phyloP scores from a whole-genome alignment of 1,139 yeast species.

The Yamadazyma sp. region DNA sequence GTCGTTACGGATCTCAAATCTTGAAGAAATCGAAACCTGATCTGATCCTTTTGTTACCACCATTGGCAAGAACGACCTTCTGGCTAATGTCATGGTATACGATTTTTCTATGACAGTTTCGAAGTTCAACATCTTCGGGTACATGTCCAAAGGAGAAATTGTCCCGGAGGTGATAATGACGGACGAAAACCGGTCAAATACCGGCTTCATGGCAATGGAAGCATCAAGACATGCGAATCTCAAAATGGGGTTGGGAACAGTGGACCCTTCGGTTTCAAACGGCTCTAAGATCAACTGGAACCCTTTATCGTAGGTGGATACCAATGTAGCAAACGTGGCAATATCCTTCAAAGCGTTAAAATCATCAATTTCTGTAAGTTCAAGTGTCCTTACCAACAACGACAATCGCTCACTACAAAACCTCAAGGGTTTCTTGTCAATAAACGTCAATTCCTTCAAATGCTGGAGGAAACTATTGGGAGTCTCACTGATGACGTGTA shows the following conservation, averaged over 20 bases:
- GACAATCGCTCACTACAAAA: constrained; percentile 92
- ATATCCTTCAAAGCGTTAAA: constrained; percentile 91
- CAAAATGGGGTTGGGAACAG: constrained; percentile 96
- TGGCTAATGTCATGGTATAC: constrained; percentile 90
- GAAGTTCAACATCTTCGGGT: constrained; percentile 94
- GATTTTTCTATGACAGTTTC: constrained; percentile 94
- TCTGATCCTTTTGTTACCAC: constrained; percentile 97
- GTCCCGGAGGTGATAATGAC: constrained; percentile 97
- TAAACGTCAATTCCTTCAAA: constrained; percentile 87
- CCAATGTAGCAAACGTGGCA: constrained; percentile 94
- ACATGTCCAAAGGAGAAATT: constrained; percentile 97
- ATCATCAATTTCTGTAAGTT: constrained; percentile 85
- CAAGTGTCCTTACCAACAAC: constrained; percentile 82
- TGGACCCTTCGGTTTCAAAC: constrained; percentile 93
- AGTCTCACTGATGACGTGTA: constrained; percentile 95
- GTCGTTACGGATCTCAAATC: constrained; percentile 95
- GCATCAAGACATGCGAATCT: constrained; percentile 96
- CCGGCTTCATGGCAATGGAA: constrained; percentile 95
- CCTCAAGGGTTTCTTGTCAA: constrained; percentile 85
- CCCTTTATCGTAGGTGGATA: constrained; percentile 92
- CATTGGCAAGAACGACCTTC: constrained; percentile 91
- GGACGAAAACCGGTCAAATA: constrained; percentile 90
- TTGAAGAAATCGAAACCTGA: constrained; percentile 93
- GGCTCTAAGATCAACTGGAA: constrained; percentile 92
- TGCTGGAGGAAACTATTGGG: constrained; percentile 92